Evolutionary conservation across 768 basidiomycete genomes (phyloP), one percentile per base, ranked within the genome.

Genomic region (Psilocybe cyanescens): DNA sequence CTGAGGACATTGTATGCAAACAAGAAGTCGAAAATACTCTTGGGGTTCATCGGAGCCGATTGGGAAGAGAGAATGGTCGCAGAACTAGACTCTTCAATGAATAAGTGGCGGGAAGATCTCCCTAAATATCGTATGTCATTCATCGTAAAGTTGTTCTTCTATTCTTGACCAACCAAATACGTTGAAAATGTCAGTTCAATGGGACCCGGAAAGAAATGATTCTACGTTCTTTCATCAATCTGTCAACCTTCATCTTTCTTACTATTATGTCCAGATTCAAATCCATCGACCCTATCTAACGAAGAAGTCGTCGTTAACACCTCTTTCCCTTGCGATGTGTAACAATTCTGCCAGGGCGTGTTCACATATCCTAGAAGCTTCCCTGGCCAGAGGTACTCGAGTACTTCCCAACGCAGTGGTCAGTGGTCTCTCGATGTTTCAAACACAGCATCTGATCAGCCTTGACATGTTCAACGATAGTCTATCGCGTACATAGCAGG

Each of bases 281-380:
- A 78, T 89, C 46, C 89, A 92, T 70, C 83, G 90, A 8, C 87
- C 89, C 0, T 92, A 91, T 74, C 80, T 92, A 8, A 72, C 75
- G 8, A 79, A 76, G 58, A 72, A 75, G 1, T 76, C 79, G 5
- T 53, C 68, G 3, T 67, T 83, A 16, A 76, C 81, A 1, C 80
- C 83, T 56, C 82, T 86, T 8, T 89, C 86, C 0, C 79, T 88
- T 11, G 84, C 88, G 1, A 89, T 88, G 58, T 91, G 87, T 69
- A 81, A 87, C 29, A 80, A 91, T 59, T 86, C 94, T 1, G 90
- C 93, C 1, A 79, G 92, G 8, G 87, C 88, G 0, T 89, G 85
- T 61, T 83, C 81, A 24, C 90, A 89, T 59, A 79, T 95, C 31
- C 72, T 90, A 55, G 90, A 91, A 61, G 75, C 81, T 4, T 78